Percentiles rank a stretch among this genome's conserved stretches.
Conservation (phyloP, 2,329 filamentous ascomycete genomes). For the Exophiala dermatitidis region DNA sequence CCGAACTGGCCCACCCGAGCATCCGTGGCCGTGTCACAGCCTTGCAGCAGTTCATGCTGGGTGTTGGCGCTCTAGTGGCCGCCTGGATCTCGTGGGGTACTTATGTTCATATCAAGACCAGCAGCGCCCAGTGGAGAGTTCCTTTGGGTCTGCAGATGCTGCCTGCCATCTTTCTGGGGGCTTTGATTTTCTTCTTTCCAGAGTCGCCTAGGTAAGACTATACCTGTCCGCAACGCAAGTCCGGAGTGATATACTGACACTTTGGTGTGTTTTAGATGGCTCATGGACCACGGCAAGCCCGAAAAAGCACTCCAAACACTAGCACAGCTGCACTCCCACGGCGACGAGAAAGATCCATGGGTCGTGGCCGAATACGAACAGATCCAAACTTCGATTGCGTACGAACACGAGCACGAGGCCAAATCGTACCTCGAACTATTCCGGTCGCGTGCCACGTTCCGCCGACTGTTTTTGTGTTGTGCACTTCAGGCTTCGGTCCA, state of each 20-base stretch:
- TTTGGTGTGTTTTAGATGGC: slow-evolving; percentile 46
- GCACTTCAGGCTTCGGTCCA: slow-evolving; percentile 64
- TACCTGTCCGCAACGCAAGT: too few relatives aligned
- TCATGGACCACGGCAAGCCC: slow-evolving; percentile 62
- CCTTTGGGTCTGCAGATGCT: slow-evolving; percentile 64
- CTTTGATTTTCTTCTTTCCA: slow-evolving; percentile 65
- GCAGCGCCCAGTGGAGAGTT: slow-evolving; percentile 54
- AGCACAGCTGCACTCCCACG: slow-evolving; percentile 62
- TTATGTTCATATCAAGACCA: slow-evolving; percentile 45
- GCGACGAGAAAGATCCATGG: slow-evolving; percentile 59
- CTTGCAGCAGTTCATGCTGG: slow-evolving; percentile 76
- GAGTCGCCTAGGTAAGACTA: slow-evolving; percentile 41
- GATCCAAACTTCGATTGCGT: slow-evolving; percentile 59
- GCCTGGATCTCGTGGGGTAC: slow-evolving; percentile 66
- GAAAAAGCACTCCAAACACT: slow-evolving; percentile 61
- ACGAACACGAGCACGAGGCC: slow-evolving; percentile 61
- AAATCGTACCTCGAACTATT: slow-evolving; percentile 66
- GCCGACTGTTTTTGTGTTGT: slow-evolving; percentile 62
- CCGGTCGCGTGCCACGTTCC: slow-evolving; percentile 58
- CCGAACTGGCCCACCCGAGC: slow-evolving; percentile 68
- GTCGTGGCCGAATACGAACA: slow-evolving; percentile 65
- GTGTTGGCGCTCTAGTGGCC: slow-evolving; percentile 64
- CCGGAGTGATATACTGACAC: too few relatives aligned
- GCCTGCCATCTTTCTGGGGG: slow-evolving; percentile 57
- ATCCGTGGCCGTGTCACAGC: slow-evolving; percentile 70